Evolutionary conservation across 2,329 filamentous ascomycete species (phyloP).

Genomic region (Penicillium nordicum): DNA sequence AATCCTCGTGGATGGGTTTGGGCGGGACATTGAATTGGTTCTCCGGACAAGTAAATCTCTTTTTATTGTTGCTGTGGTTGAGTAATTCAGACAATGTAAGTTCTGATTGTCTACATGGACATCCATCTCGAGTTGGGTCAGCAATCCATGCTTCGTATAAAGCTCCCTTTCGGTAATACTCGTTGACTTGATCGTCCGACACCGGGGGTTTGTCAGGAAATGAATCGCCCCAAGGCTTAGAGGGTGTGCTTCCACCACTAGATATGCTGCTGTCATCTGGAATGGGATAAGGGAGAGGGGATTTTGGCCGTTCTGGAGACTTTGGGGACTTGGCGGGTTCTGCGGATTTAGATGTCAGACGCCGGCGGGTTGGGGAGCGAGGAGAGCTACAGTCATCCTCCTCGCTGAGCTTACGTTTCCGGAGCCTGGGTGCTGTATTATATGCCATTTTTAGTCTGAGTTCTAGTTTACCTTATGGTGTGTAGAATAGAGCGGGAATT

Average conservation of each 20-base stretch:
- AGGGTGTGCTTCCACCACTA: background rate
- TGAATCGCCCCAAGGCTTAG: fast-evolving
- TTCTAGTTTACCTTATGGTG: background rate
- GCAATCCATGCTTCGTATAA: background rate
- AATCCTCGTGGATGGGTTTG: background rate
- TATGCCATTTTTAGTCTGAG: background rate
- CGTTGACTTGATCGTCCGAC: background rate
- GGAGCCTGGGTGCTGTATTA: too few relatives aligned
- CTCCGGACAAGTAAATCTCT: background rate
- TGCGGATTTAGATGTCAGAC: background rate
- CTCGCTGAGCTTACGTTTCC: background rate
- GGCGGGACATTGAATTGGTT: background rate
- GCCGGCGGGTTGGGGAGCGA: background rate
- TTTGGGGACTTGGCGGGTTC: background rate
- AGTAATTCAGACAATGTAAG: background rate
- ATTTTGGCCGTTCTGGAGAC: background rate
- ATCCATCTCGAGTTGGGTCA: background rate
- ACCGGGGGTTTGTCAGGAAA: background rate
- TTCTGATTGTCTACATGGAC: background rate
- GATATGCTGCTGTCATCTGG: background rate
- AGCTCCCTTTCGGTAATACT: background rate
- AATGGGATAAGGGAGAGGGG: background rate
- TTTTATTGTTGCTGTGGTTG: background rate
- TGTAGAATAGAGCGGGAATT: background rate
- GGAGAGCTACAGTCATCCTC: background rate